These are phyloP conservation scores for Viola pubescens DNA, from an alignment of 441 rosid species.

Conservation along the genomic window DNA sequence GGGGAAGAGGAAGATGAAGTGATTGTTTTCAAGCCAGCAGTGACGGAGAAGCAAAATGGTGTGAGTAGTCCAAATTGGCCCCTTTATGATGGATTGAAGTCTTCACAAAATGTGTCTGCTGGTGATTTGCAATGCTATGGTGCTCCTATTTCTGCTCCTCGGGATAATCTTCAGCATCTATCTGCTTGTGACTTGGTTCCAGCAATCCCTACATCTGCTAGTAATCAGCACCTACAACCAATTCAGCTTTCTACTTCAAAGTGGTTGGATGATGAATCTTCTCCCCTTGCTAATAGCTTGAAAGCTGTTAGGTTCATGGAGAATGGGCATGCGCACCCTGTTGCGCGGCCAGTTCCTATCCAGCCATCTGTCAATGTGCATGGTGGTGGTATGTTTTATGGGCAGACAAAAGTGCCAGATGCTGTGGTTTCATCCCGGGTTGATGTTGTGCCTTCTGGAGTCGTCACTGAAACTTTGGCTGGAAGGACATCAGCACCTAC, in stretches of 20 bases:
- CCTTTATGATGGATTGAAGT: constrained; percentile 39
- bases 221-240: constrained; percentile 40
- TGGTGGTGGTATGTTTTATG: constrained; percentile 30
- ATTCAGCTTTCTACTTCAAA: constrained; percentile 38
- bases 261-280: constrained; percentile 50
- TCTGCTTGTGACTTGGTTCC: constrained; percentile 32
- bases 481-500: constrained; percentile 33
- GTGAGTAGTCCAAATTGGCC: constrained; percentile 28
- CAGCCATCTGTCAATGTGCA: constrained; percentile 36
- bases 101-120: constrained; percentile 28
- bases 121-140: constrained; percentile 36
- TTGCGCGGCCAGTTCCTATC: constrained; percentile 25
- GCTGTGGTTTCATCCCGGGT: constrained; percentile 34
- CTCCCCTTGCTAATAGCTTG: constrained; percentile 48
- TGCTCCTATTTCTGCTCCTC: constrained; percentile 33
- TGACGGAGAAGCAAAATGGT: constrained; percentile 50
- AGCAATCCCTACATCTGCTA: constrained; percentile 35
- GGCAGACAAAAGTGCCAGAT: constrained; percentile 41
- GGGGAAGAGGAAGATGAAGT: constrained; percentile 91
- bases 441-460: constrained; percentile 36
- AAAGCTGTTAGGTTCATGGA: constrained; percentile 44
- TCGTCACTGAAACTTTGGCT: constrained; percentile 35
- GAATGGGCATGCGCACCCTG: constrained; percentile 48
- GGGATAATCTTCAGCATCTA: constrained; percentile 35
- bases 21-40: constrained; percentile 84